phyloP scores from a whole-genome alignment of 306 rosid genomes.

The Castanea mollissima region DNA sequence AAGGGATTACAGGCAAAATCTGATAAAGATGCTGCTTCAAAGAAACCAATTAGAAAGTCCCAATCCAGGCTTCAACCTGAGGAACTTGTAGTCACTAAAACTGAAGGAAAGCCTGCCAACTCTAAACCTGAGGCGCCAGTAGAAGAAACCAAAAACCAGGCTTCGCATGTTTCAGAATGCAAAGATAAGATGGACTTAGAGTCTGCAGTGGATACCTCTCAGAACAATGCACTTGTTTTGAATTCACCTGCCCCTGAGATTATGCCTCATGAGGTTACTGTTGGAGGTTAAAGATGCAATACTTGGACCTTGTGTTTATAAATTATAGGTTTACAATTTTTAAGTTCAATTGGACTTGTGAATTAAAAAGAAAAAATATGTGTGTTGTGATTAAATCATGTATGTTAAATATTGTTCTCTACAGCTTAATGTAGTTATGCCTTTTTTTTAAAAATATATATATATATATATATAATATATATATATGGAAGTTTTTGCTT shows the following conservation, averaged over 20 bases:
- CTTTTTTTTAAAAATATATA: too few species aligned
- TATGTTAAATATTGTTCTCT: neutral
- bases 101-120: slow-evolving; percentile 24
- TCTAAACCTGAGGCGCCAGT: slow-evolving; percentile 26
- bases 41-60: slow-evolving; percentile 53
- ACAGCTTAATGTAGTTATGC: neutral
- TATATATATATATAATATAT: too few species aligned
- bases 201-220: slow-evolving; percentile 21
- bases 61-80: slow-evolving; percentile 43
- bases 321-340: slow-evolving; percentile 24
- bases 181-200: slow-evolving; percentile 29
- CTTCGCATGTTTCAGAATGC: slow-evolving; percentile 23
- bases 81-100: slow-evolving; percentile 40
- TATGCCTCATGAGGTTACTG: slow-evolving; percentile 58
- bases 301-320: slow-evolving; percentile 18
- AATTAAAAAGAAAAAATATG: neutral
- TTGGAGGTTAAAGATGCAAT: slow-evolving; percentile 50
- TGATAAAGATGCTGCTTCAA: slow-evolving; percentile 46
- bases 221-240: slow-evolving; percentile 28
- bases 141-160: slow-evolving; percentile 36
- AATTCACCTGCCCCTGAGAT: slow-evolving; percentile 45
- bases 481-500: neutral
- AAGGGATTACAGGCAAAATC: slow-evolving; percentile 32
- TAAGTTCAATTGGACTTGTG: slow-evolving; percentile 15
- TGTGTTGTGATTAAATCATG: slow-evolving; percentile 14